Percentiles rank a stretch among this genome's conserved stretches.
Conservation (phyloP, 1,284 basidiomycete species). For the Tylopilus sp. region DNA sequence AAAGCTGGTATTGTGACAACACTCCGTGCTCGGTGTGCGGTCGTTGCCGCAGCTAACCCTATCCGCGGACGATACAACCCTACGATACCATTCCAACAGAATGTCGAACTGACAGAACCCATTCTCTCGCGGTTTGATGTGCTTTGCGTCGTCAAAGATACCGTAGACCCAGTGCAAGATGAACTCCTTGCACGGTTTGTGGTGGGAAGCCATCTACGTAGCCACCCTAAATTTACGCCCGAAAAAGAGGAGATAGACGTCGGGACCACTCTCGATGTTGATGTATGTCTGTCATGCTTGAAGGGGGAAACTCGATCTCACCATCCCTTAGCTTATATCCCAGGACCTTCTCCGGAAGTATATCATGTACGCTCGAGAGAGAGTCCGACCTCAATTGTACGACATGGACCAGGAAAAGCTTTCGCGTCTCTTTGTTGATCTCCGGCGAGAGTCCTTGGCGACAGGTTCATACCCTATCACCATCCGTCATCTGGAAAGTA, state of each 20-base stretch:
- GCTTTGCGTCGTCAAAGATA: conserved; percentile 96
- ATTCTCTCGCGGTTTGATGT: conserved; percentile 99
- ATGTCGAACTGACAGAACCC: conserved; percentile 97
- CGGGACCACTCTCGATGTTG: conserved; percentile 82
- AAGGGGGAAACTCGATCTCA: conserved; percentile 12
- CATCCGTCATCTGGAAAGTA: conserved; percentile 95
- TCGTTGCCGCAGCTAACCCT: conserved; percentile 97
- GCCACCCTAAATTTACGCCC: conserved; percentile 88
- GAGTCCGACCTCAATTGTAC: conserved; percentile 86
- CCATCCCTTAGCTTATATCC: conserved; percentile 72
- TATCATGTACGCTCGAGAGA: conserved; percentile 98
- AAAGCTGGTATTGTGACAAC: conserved; percentile 98
- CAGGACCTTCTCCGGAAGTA: conserved; percentile 98
- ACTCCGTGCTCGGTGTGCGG: conserved; percentile 93
- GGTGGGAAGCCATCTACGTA: conserved; percentile 90
- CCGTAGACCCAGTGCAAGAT: conserved; percentile 94
- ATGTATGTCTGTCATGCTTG: conserved; percentile 53
- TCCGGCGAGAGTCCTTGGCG: conserved; percentile 91
- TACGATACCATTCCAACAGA: conserved; percentile 97
- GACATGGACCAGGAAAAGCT: conserved; percentile 96
- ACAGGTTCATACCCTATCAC: conserved; percentile 99
- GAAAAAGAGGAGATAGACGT: conserved; percentile 86
- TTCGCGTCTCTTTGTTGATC: conserved; percentile 90
- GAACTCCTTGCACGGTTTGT: conserved; percentile 96
- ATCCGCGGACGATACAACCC: conserved; percentile 94